Percentiles rank a stretch among this genome's conserved stretches.
phyloP scores from a whole-genome alignment of 2,329 filamentous ascomycete species.

The Aspergillus quadrilineatus region DNA sequence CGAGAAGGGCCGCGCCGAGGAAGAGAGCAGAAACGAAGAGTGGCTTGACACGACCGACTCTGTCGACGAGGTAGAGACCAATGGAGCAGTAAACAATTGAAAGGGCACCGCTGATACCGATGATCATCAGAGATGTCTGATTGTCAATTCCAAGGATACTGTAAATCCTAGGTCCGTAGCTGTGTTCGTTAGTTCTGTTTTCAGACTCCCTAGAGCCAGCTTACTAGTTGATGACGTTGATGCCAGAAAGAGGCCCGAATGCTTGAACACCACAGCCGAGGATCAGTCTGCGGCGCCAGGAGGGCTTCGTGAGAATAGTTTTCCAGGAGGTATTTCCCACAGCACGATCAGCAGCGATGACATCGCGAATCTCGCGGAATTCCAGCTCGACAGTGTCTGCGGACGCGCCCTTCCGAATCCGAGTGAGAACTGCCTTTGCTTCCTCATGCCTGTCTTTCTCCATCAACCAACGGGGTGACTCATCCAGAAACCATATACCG shows the following conservation, averaged over 20 bases:
- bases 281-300: conserved; percentile 45
- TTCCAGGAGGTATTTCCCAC: conserved; percentile 9
- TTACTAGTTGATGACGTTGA: conserved; percentile 42
- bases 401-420: conserved; percentile 31
- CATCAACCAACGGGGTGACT: conserved; percentile 16
- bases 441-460: conserved; percentile 14
- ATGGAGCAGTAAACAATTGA: conserved; percentile 51
- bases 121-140: conserved; percentile 49
- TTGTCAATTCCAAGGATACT: conserved; percentile 10
- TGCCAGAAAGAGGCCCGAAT: conserved; percentile 50
- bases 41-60: conserved; percentile 50
- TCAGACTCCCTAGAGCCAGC: neutral
- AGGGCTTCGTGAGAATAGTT: conserved; percentile 30
- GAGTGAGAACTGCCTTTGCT: conserved; percentile 28
- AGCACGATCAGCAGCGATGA: conserved; percentile 37
- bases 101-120: conserved; percentile 52
- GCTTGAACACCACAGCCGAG: conserved; percentile 51
- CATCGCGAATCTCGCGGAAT: conserved; percentile 42
- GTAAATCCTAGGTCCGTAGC: conserved; percentile 11
- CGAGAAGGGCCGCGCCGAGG: conserved; percentile 40
- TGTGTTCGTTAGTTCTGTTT: neutral
- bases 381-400: conserved; percentile 41
- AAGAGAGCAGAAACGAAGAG: conserved; percentile 45
- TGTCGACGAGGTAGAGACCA: conserved; percentile 49
- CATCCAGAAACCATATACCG: conserved; percentile 30